These are phyloP conservation scores for Poronia punctata DNA, from an alignment of 495 filamentous ascomycete species.

Conservation along the genomic window DNA sequence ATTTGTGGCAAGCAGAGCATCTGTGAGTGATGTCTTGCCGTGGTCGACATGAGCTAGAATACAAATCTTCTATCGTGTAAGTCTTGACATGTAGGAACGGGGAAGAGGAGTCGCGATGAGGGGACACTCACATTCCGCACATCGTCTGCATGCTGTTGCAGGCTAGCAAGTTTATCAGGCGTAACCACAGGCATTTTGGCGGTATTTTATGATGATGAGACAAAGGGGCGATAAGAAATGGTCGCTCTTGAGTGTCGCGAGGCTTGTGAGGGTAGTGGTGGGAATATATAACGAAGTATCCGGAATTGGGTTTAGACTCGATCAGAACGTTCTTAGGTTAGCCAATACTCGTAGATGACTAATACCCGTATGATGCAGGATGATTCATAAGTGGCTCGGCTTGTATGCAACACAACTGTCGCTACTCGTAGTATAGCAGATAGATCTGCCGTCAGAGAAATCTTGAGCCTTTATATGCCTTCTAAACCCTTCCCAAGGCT, in stretches of 20 bases:
- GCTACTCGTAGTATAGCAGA: no score
- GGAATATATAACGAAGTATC: background rate
- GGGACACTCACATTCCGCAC: conserved; percentile 71
- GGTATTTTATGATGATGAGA: conserved; percentile 2
- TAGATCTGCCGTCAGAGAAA: no score
- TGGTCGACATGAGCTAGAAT: conserved; percentile 98
- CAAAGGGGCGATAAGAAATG: background rate
- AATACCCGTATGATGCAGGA: conserved; percentile 6
- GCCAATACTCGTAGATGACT: conserved; percentile 3
- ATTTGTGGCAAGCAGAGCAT: conserved; percentile 95
- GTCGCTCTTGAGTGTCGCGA: background rate
- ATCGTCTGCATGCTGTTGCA: conserved; percentile 77
- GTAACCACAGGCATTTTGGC: conserved; percentile 78
- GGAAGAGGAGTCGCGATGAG: no score
- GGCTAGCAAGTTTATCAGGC: conserved; percentile 74
- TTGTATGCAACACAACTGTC: background rate
- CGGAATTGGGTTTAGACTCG: background rate
- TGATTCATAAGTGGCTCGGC: conserved; percentile 8
- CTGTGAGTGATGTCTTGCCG: conserved; percentile 96
- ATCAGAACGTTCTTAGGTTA: no score
- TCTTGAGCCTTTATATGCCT: no score
- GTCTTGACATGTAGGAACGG: conserved; percentile 27
- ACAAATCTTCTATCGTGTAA: conserved; percentile 64
- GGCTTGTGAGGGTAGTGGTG: background rate
- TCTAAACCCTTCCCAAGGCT: no score